Percentiles rank a stretch among this genome's conserved stretches.
Conservation (phyloP, 352 stramenopile genomes). For the Globisporangium takayamanum region DNA sequence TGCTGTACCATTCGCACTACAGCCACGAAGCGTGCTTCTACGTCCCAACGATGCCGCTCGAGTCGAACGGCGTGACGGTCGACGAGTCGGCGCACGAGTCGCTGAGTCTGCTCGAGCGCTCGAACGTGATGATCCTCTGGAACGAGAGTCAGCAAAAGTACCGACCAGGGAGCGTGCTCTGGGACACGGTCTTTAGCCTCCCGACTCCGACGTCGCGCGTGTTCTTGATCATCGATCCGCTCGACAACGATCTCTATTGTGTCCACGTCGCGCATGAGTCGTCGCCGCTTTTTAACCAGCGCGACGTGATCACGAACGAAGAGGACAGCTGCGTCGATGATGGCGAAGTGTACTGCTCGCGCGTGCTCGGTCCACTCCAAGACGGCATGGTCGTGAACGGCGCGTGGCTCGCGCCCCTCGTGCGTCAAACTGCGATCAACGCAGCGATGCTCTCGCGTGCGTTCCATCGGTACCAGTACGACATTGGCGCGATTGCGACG, state of each 20-base stretch:
- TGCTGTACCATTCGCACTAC: conserved; percentile 76
- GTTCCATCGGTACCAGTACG: conserved; percentile 72
- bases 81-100: conserved; percentile 21
- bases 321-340: conserved; percentile 75
- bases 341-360: conserved; percentile 73
- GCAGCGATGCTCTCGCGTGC: conserved; percentile 58
- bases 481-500: conserved; percentile 56
- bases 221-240: conserved; percentile 75
- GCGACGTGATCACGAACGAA: conserved; percentile 63
- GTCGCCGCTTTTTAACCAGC: conserved; percentile 70
- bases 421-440: conserved; percentile 83
- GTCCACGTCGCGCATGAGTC: conserved; percentile 78
- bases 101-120: conserved; percentile 41
- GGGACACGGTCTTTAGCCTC: conserved; percentile 70
- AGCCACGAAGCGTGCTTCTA: conserved; percentile 78
- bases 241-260: conserved; percentile 82
- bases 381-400: conserved; percentile 83
- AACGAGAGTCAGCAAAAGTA: conserved; percentile 87
- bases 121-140: conserved; percentile 83
- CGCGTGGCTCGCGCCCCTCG: conserved; percentile 69
- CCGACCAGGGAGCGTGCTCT: conserved; percentile 64
- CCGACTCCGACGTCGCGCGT: conserved; percentile 72
- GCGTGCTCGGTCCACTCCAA: conserved; percentile 72
- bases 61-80: conserved; percentile 26
- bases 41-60: conserved; percentile 60